Base-by-base conservation (phyloP, 2,329 filamentous ascomycete genomes). In the Hymenoscyphus salicellus region DNA sequence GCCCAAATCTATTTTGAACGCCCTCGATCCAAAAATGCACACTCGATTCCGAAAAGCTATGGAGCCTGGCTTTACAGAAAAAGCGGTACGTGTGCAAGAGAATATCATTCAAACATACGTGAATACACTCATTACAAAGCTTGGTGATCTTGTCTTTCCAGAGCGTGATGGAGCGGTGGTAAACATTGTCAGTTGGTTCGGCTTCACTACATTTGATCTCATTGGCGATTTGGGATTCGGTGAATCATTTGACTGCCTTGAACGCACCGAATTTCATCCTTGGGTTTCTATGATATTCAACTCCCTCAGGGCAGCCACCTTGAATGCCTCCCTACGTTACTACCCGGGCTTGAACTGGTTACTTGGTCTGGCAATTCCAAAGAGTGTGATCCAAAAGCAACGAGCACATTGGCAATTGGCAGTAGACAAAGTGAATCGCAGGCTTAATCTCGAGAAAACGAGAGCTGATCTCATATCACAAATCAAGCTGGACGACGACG, bases 201-300 rank as follows among this genome's bases (percentile, higher is more conserved):
- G 76, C 55, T 77, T 73, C 67, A 65, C 72, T 1, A 73, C 76
- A 2, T 78, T 79, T 66, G 78, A 78, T 65, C 71, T 78, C 26
- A 74, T 78, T 55, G 78, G 79, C 16, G 79, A 81, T 61, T 73
- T 82, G 33, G 76, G 77, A 0, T 81, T 81, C 65, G 79, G 78
- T 2, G 76, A 79, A 63, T 76, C 77, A 0, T 80, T 79, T 66
- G 70, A 73, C 11, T 74, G 72, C 62, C 66, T 78, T 7, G 65
- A 75, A 32, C 33, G 38, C 49, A 38, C 41, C 1, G 43, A 62
- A 10, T 64, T 58, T 33, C 65, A 62, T 57, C 62, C 58, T 17
- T 66, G 65, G 65, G 36, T 63, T 2, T 3, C 58, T 7, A 7
- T 62, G 2, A 64, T 66, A 10, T 60, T 66, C 10, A 46, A 57